phyloP scores from a whole-genome alignment of 768 basidiomycete species.

The Lyophyllum atratum region DNA sequence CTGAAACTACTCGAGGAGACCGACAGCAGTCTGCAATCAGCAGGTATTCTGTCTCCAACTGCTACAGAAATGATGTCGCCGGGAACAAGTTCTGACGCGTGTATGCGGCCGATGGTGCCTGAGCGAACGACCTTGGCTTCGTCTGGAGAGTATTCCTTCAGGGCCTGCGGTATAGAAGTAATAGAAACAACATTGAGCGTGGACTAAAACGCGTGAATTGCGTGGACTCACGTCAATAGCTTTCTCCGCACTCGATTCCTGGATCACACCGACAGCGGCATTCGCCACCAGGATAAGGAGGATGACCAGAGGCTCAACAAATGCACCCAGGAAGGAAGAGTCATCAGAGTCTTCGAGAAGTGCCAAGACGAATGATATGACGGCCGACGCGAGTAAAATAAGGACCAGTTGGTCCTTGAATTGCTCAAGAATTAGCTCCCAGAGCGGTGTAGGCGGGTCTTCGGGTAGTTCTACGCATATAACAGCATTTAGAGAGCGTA shows the following conservation, averaged over 20 bases:
- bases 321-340: constrained; percentile 73
- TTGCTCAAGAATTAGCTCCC: constrained; percentile 96
- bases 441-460: constrained; percentile 86
- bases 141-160: constrained; percentile 97
- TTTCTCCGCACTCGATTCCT: constrained; percentile 94
- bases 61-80: constrained; percentile 91
- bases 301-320: constrained; percentile 95
- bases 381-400: constrained; percentile 92
- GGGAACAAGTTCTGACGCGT: constrained; percentile 89
- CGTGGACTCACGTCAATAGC: constrained; percentile 85
- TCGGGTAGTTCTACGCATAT: constrained; percentile 79
- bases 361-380: constrained; percentile 91
- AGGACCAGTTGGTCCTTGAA: constrained; percentile 99
- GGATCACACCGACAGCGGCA: constrained; percentile 95
- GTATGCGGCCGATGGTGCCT: constrained; percentile 69
- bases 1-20: constrained; percentile 93
- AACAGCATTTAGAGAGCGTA: constrained; percentile 1
- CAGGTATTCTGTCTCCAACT: constrained; percentile 94
- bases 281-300: constrained; percentile 95
- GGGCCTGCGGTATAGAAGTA: constrained; percentile 56
- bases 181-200: constrained; percentile 5
- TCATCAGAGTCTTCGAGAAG: constrained; percentile 79
- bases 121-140: constrained; percentile 89
- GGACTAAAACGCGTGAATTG: constrained; percentile 8
- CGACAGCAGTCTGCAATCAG: constrained; percentile 88